Evolutionary conservation across 1,139 yeast species (phyloP), one percentile per base, ranked within the genome.

Genomic region (Yamadazyma dendronema): DNA sequence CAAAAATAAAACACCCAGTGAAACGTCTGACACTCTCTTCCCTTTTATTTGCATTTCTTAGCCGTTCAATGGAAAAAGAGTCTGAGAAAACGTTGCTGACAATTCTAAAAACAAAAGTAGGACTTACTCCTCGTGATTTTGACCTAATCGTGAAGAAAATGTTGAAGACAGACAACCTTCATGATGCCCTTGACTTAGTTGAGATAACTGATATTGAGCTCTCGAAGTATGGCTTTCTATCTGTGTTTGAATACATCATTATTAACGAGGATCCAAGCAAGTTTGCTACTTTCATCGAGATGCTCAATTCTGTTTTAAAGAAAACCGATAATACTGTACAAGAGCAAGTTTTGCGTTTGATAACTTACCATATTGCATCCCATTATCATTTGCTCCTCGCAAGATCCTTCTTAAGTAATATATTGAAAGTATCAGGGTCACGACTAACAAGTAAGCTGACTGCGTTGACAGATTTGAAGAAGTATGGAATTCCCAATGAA

Each of bases 11-110:
- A n/a, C 21, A 61, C 2, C 74, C 73, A 5, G 43, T 67, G 16
- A 44, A 53, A 24, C 49, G 72, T 28, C 57, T 55, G 48, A 56
- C 67, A 1, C 50, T 68, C n/a, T 61, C 71, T 3, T 56, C 57
- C 37, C 52, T 70, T 26, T 58, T 69, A 33, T 49, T 50, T n/a
- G 50, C 59, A 3, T 66, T 65, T 37, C 38, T 66, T 28, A 27
- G 31, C 8, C 60, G 53, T 31, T 54, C 57, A 27, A 57, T 58
- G 34, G 61, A 59, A 30, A 41, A 40, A 2, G 65, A 60, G 12
- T 57, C 72, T 0, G 62, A 64, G 30, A 56, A 49, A 40, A 49
- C 65, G 21, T 49, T 66, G 23, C 57, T 55, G 36, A 48, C 60
- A 4, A 65, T 70, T 10, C 52, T 62, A 36, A 52, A 57, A n/a